These are phyloP conservation scores for Colletotrichum australisinense DNA, from an alignment of 2,329 filamentous ascomycete genomes.

Conservation along the genomic window DNA sequence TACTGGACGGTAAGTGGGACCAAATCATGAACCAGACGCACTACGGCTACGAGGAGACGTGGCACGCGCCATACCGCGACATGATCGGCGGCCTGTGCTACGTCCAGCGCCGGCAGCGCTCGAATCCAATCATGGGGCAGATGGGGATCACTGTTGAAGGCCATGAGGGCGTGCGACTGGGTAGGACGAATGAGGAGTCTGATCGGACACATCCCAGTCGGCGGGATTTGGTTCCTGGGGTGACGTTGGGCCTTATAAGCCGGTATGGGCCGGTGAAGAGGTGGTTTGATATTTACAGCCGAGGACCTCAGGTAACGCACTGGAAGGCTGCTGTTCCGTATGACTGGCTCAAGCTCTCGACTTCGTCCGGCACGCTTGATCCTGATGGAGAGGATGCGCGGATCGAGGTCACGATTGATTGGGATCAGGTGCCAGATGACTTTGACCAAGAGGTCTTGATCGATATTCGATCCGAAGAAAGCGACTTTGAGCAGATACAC, in stretches of 20 bases:
- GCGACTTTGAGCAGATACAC: constrained; percentile 50
- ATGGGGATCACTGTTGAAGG: constrained; percentile 48
- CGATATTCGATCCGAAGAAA: constrained; percentile 47
- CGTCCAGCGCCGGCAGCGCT: constrained; percentile 61
- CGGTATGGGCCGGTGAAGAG: constrained; percentile 45
- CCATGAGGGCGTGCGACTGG: constrained; percentile 47
- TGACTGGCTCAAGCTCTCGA: constrained; percentile 45
- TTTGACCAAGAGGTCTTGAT: constrained; percentile 55
- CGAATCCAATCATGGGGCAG: constrained; percentile 56
- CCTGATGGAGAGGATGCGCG: constrained; percentile 46
- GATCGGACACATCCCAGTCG: constrained; percentile 58
- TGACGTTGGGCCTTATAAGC: constrained; percentile 45
- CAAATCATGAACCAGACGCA: constrained; percentile 63
- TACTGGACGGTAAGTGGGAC: constrained; percentile 65
- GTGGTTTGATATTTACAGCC: constrained; percentile 50
- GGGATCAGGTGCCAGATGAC: constrained; percentile 50
- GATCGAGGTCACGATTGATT: constrained; percentile 46
- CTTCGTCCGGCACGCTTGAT: constrained; percentile 43
- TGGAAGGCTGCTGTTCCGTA: constrained; percentile 47
- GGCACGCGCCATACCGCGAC: constrained; percentile 66
- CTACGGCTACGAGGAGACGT: constrained; percentile 66
- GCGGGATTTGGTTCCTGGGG: constrained; percentile 44
- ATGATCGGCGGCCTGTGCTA: constrained; percentile 65
- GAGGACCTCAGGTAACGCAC: constrained; percentile 44
- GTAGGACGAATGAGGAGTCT: constrained; percentile 63